Conservation (phyloP, 2,329 filamentous ascomycete genomes). For the Colletotrichum sp. region DNA sequence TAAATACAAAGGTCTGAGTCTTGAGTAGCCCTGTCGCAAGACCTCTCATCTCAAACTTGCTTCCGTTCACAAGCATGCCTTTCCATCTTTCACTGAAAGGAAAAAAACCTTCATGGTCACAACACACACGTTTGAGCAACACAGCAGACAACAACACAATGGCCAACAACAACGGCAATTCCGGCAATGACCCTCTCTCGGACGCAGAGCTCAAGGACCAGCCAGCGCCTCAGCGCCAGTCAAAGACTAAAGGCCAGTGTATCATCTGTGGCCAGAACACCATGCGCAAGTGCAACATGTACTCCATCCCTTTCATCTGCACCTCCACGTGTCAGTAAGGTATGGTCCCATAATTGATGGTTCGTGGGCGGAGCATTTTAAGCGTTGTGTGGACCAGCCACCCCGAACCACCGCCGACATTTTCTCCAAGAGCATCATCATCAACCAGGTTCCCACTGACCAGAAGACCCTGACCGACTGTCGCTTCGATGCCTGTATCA, state of each 20-base stretch:
- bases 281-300: not conserved
- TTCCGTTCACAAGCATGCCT: not conserved
- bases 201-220: not conserved
- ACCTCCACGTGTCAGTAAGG: no score
- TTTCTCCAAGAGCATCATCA: not conserved
- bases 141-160: not conserved
- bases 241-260: not conserved
- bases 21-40: accelerated
- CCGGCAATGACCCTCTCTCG: accelerated
- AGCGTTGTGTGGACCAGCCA: no score
- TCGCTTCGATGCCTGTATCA: not conserved
- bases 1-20: not conserved
- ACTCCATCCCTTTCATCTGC: not conserved
- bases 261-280: not conserved
- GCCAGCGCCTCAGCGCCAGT: no score
- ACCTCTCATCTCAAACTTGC: not conserved
- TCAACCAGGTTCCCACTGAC: not conserved
- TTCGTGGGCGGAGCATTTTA: no score
- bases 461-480: not conserved
- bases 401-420: not conserved
- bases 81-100: not conserved
- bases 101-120: accelerated
- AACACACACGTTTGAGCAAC: not conserved
- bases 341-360: no score
- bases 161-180: not conserved